phyloP scores from a whole-genome alignment of 768 basidiomycete species.

The Pleurotus eryngii region DNA sequence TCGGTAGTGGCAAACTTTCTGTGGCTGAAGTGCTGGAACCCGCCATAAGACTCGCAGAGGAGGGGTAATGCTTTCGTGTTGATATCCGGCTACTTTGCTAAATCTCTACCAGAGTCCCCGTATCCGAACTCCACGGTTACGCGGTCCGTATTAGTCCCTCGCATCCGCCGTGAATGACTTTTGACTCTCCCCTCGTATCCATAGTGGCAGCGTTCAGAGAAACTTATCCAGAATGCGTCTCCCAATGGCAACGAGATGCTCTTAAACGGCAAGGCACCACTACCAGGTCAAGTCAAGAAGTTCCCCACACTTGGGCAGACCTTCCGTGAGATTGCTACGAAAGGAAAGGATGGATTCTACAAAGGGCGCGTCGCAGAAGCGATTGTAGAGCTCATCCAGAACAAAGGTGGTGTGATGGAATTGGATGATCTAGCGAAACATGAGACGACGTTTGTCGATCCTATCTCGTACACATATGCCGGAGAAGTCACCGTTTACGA shows the following conservation, averaged over 20 bases:
- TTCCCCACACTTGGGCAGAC: slow-evolving; percentile 82
- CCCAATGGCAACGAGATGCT: slow-evolving; percentile 87
- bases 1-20: slow-evolving; percentile 72
- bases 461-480: slow-evolving; percentile 88
- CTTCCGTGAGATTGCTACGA: slow-evolving; percentile 71
- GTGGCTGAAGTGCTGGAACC: slow-evolving; percentile 76
- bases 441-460: slow-evolving; percentile 74
- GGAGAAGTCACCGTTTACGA: slow-evolving; percentile 88
- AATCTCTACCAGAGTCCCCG: slow-evolving; percentile 59
- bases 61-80: slow-evolving; percentile 54
- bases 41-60: slow-evolving; percentile 88
- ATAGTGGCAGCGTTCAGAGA: slow-evolving; percentile 60
- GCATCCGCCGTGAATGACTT: not conserved
- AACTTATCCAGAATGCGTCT: slow-evolving; percentile 77
- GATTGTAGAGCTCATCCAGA: slow-evolving; percentile 81
- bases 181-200: slow-evolving; percentile 4
- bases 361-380: slow-evolving; percentile 87
- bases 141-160: slow-evolving; percentile 34
- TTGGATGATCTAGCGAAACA: slow-evolving; percentile 91
- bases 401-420: slow-evolving; percentile 90
- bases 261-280: slow-evolving; percentile 77
- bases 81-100: not conserved
- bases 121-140: slow-evolving; percentile 75
- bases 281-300: slow-evolving; percentile 79
- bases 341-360: slow-evolving; percentile 93